Evolutionary conservation across 306 rosid genomes (phyloP).

Genomic region (Adenanthera pavonina): DNA sequence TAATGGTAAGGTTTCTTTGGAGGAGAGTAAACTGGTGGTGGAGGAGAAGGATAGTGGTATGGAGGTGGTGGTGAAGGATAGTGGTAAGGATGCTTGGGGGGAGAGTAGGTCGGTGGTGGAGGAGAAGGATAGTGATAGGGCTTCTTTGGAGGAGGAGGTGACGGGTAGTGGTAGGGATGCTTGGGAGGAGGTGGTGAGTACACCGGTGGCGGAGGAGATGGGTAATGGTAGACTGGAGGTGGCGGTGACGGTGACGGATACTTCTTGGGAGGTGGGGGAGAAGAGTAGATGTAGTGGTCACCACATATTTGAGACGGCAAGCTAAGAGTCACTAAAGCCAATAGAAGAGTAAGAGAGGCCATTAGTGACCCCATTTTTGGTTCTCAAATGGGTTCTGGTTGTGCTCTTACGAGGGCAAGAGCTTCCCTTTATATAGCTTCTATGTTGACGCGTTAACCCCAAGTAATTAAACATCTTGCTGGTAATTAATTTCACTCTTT

Average conservation of each 20-base stretch:
- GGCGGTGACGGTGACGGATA: not conserved
- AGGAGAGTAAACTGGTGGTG: too few species aligned
- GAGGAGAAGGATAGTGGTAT: slow-evolving; percentile 7
- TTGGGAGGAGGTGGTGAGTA: slow-evolving; percentile 6
- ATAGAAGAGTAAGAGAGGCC: slow-evolving; percentile 50
- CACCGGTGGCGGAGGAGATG: slow-evolving; percentile 17
- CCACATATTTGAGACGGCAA: slow-evolving; percentile 35
- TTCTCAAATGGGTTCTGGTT: slow-evolving; percentile 35
- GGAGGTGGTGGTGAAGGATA: slow-evolving; percentile 38
- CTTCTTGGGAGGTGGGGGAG: slow-evolving; percentile 47
- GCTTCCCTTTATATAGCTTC: slow-evolving; percentile 50
- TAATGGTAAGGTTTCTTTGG: slow-evolving; percentile 10
- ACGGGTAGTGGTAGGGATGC: too few species aligned
- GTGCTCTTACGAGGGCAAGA: slow-evolving; percentile 10
- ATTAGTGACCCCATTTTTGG: slow-evolving; percentile 51
- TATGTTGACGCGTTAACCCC: slow-evolving; percentile 29
- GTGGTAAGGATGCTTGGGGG: too few species aligned
- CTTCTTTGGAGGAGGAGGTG: too few species aligned
- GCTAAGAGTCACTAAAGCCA: slow-evolving; percentile 47
- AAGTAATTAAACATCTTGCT: not conserved
- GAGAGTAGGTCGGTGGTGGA: too few species aligned
- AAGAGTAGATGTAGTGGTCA: slow-evolving; percentile 49
- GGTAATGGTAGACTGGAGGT: slow-evolving; percentile 8
- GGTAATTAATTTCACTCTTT: not conserved
- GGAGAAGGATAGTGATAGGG: too few species aligned